phyloP scores from a whole-genome alignment of 2,329 filamentous ascomycete species.

The Aspergillus sp. region DNA sequence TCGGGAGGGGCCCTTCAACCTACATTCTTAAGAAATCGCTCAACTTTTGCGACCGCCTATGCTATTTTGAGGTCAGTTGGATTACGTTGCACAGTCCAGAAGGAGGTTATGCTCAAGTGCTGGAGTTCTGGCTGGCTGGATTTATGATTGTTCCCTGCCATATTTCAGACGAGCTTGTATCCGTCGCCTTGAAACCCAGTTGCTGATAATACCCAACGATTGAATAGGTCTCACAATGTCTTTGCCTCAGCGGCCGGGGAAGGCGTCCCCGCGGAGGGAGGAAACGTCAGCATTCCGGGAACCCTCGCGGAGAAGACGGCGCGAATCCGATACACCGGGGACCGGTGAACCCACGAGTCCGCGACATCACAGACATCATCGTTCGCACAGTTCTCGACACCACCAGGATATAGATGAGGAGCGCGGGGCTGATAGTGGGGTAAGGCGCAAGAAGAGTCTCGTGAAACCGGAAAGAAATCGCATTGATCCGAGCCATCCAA shows the following conservation, averaged over 20 bases:
- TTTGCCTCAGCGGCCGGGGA: constrained; percentile 62
- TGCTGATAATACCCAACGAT: background rate
- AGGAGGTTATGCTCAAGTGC: background rate
- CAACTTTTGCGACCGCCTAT: constrained; percentile 2
- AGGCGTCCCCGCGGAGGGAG: constrained; percentile 60
- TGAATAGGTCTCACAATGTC: constrained; percentile 40
- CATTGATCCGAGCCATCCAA: constrained; percentile 83
- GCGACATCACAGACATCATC: constrained; percentile 40
- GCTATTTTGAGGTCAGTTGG: constrained; percentile 9
- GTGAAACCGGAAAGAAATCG: constrained; percentile 85
- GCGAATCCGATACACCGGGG: constrained; percentile 68
- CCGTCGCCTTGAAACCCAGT: background rate
- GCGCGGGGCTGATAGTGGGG: constrained; percentile 52
- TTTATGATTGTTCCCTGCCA: background rate
- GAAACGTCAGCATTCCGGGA: constrained; percentile 64
- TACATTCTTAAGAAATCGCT: background rate
- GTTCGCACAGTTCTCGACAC: constrained; percentile 48
- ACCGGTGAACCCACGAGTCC: constrained; percentile 39
- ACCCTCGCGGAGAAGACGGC: constrained; percentile 66
- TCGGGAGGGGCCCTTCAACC: background rate
- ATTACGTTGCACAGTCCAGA: background rate
- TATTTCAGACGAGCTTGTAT: background rate
- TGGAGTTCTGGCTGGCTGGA: background rate
- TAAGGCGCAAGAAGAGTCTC: constrained; percentile 78
- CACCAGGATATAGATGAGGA: constrained; percentile 50